Conservation (phyloP, 1,139 yeast species). For the Yamadazyma blattariae region DNA sequence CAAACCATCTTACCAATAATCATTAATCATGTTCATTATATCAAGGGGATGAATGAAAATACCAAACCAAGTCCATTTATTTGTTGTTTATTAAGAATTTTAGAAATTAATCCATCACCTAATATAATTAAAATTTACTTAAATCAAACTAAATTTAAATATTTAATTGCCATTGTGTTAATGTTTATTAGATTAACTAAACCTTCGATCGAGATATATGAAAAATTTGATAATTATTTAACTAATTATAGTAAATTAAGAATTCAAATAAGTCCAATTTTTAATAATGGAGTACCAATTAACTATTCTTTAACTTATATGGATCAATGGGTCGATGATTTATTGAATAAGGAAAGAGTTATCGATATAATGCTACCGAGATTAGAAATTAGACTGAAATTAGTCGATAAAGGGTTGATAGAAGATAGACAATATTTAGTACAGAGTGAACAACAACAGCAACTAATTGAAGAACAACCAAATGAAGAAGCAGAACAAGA, state of each 20-base stretch:
- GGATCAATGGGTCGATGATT: constrained; percentile 60
- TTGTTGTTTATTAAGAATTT: constrained; percentile 58
- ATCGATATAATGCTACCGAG: constrained; percentile 63
- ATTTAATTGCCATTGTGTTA: constrained; percentile 59
- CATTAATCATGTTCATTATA: constrained; percentile 36
- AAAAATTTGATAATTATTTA: constrained; percentile 48
- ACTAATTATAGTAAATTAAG: constrained; percentile 55
- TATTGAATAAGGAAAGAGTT: constrained; percentile 49
- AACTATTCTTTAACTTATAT: constrained; percentile 39
- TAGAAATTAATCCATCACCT: constrained; percentile 58
- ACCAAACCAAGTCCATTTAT: constrained; percentile 61
- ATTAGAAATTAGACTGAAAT: constrained; percentile 33
- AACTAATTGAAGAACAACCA: neutral
- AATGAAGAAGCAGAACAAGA: neutral
- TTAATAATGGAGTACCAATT: constrained; percentile 24
- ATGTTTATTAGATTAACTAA: constrained; percentile 54
- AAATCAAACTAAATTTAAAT: constrained; percentile 56
- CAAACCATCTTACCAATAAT: constrained; percentile 41
- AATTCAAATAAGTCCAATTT: constrained; percentile 24
- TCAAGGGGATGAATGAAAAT: constrained; percentile 49
- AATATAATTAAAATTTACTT: constrained; percentile 54
- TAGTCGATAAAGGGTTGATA: constrained; percentile 39
- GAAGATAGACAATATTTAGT: constrained; percentile 32
- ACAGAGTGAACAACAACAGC: neutral
- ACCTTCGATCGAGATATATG: constrained; percentile 45